Evolutionary conservation across 176 grass and related monocot species (phyloP).

Genomic region (Oryza glumipatula): DNA sequence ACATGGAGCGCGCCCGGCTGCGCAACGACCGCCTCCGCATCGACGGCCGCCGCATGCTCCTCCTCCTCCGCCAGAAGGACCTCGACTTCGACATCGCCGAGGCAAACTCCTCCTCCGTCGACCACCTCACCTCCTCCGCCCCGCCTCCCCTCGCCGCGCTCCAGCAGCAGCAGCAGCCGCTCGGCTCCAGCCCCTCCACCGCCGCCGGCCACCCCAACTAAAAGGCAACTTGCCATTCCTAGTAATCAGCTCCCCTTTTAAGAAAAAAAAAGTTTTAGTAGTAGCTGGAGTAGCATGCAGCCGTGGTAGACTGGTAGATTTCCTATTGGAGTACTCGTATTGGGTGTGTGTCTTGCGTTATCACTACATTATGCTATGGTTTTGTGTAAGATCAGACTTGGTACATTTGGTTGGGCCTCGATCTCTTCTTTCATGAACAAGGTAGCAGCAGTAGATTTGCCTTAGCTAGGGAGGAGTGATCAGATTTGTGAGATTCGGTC

Average conservation of each 20-base stretch:
- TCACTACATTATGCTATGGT: background rate
- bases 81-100: slow-evolving; percentile 56
- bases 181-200: slow-evolving; percentile 50
- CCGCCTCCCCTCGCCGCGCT: background rate
- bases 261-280: background rate
- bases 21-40: slow-evolving; percentile 59
- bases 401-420: background rate
- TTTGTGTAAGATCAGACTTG: background rate
- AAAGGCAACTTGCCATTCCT: background rate
- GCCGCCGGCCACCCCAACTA: slow-evolving; percentile 39
- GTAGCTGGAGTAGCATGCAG: background rate
- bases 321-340: no score
- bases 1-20: slow-evolving; percentile 74
- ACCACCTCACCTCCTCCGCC: slow-evolving; percentile 20
- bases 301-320: background rate
- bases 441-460: background rate
- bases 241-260: background rate
- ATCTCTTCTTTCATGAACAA: background rate
- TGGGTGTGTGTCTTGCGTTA: background rate
- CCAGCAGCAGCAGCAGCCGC: slow-evolving; percentile 34
- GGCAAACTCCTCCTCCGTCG: slow-evolving; percentile 45
- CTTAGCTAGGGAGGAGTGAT: background rate
- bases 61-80: slow-evolving; percentile 75
- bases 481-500: background rate
- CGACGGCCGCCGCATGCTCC: slow-evolving; percentile 71